Percentiles rank a stretch among this genome's conserved stretches.
Evolutionary conservation across 208 protist genomes (phyloP).

Genomic region (Trypanosoma avium): DNA sequence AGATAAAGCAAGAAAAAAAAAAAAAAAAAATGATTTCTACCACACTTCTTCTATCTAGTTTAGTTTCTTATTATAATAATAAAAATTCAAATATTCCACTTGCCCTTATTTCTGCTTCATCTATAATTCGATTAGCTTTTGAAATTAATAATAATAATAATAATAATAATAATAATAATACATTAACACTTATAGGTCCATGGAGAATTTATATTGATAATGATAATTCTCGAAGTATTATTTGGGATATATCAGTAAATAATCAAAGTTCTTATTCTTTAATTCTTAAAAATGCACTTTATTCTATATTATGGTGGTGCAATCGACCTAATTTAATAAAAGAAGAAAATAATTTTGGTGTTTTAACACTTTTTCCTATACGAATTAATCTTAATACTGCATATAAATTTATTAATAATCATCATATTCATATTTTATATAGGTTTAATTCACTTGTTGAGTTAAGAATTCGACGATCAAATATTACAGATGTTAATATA

Average conservation of each 20-base stretch:
- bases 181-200: neutral
- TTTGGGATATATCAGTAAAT: neutral
- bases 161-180: too few species aligned
- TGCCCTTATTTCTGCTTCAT: slow-evolving; percentile 10
- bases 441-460: slow-evolving; percentile 14
- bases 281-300: neutral
- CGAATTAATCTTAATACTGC: neutral
- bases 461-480: slow-evolving; percentile 1
- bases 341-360: too few species aligned
- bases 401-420: neutral
- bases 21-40: too few species aligned
- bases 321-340: too few species aligned
- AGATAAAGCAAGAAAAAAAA: too few species aligned
- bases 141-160: neutral
- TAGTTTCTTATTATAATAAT: slow-evolving; percentile 8
- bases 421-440: neutral
- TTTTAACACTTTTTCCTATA: too few species aligned
- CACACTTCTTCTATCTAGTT: too few species aligned
- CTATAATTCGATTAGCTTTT: neutral
- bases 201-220: neutral
- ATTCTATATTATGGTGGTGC: slow-evolving; percentile 13
- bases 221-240: slow-evolving; percentile 12
- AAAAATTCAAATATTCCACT: neutral
- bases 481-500: slow-evolving; percentile 31
- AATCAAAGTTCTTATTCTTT: too few species aligned